These are phyloP conservation scores for Lathyrus oleraceus DNA, from an alignment of 306 rosid species.

Conservation along the genomic window DNA sequence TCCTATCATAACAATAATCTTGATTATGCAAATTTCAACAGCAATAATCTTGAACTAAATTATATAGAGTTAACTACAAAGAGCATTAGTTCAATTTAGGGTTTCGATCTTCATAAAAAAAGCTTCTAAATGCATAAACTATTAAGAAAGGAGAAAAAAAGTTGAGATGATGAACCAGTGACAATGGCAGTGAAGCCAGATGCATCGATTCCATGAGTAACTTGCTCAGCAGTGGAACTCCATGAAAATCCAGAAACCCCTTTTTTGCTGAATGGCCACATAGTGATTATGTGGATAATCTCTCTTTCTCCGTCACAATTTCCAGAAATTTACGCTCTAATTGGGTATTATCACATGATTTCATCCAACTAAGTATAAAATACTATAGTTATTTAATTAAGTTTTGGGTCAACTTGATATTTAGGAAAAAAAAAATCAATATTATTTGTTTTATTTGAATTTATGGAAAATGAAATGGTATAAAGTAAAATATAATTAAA, in stretches of 20 bases:
- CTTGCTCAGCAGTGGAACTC: conserved; percentile 68
- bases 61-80: conserved; percentile 8
- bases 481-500: too few species aligned
- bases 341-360: neutral
- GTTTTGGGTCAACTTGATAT: neutral
- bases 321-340: too few species aligned
- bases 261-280: conserved; percentile 74
- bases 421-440: neutral
- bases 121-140: neutral
- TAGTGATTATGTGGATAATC: neutral
- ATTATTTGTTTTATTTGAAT: too few species aligned
- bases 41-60: neutral
- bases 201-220: conserved; percentile 74
- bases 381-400: neutral
- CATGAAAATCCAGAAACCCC: conserved; percentile 86
- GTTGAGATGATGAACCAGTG: conserved; percentile 48
- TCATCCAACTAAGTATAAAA: neutral
- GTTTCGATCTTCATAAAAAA: conserved; percentile 1
- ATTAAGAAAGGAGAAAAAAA: neutral
- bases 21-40: neutral
- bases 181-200: conserved; percentile 83
- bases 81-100: neutral
- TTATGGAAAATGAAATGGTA: too few species aligned
- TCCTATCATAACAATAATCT: conserved; percentile 50
- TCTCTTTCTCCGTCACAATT: neutral